Evolutionary conservation across 345 rosid species (phyloP), one percentile per base, ranked within the genome.

Genomic region (Eutrema heterophyllum): DNA sequence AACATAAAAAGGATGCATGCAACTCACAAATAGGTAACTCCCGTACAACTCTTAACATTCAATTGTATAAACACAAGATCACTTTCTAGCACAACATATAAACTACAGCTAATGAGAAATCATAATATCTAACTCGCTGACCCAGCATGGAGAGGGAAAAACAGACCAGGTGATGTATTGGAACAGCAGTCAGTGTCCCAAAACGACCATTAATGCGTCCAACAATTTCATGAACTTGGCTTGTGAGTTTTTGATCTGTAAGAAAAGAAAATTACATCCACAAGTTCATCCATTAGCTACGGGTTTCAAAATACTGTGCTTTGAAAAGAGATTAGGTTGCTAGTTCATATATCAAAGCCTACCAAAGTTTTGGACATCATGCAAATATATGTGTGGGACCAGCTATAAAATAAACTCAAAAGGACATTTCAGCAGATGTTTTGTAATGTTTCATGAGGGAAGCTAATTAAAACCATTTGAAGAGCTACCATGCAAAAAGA

Each of bases 181-280:
- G 99, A 67, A 92, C 96, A 53, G 96, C 80, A 74, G 98, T 89
- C 72, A 92, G 80, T 36, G 99, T 84, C 75, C 98, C 99, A 89
- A 96, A 96, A 74, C 99, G 88, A 44, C 99, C 99, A 85, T 96
- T 96, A 53, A 95, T 95, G 71, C 99, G 92, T 60, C 99, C 99
- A 73, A 95, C 99, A 78, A 95, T 95, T 82, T 95, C 99, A 83
- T 95, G 99, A 82, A 95, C 99, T 82, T 95, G 99, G 79, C 99
- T 96, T 62, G 99, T 96, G 62, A 96, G 99, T 74, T 87, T 96
- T 84, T 96, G 99, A 86, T 96, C 80, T 77, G 77, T 16, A 50
- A 56, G 9, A 52, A 33, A 45, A 44, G 9, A 57, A 46, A 61
- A 14, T 54, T 27, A 45, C 36, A 68, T 39, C 48, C 70, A 43